Base-by-base conservation (phyloP, 768 basidiomycete species). In the Neoboletus magnificus region DNA sequence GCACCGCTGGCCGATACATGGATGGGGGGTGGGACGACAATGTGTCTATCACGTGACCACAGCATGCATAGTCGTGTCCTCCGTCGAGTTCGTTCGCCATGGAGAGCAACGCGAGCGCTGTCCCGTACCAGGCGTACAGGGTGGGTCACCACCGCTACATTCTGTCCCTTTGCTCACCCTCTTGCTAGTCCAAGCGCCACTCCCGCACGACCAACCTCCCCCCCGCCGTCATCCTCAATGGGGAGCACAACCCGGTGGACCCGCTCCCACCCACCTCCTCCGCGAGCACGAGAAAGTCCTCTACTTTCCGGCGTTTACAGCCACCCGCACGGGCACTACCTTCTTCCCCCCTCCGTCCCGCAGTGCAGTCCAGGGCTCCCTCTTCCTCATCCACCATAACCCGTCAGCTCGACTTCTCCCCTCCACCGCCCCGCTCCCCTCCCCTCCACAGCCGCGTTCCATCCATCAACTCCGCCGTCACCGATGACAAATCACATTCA, bases 271-370 rank as follows among this genome's bases (percentile, higher is more conserved):
- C 50, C 20, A 4, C 46, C 37, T 1, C 47, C 12, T 12, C 48
- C 23, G 47, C 54, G 0, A 64, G 50, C 23, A 47, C 54, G 0
- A 64, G 50, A 44, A 82, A 74, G 58, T 61, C 74, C 3, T 79
- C 83, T 1, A 82, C 81, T 0, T 83, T 84, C 65, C 77, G 83
- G 27, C 81, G 77, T 46, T 62, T 85, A 20, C 79, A 79, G 23
- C 68, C 55, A 44, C 46, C 64, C 22, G 22, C 62, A 29, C 59
- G 63, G 25, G 52, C 62, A 5, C 55, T 71, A 13, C 60, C 68
- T 15, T 65, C 73, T 2, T 77, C 76, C 15, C 71, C 77, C 9
- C 63, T 77, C 16, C 71, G 75, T 8, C 67, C 68, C 9, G 61
- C 56, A 35, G 54, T 59, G 11, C 64, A 56, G 45, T 64, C 65